Conservation (phyloP, 345 rosid species). For the Corymbia maculata region DNA sequence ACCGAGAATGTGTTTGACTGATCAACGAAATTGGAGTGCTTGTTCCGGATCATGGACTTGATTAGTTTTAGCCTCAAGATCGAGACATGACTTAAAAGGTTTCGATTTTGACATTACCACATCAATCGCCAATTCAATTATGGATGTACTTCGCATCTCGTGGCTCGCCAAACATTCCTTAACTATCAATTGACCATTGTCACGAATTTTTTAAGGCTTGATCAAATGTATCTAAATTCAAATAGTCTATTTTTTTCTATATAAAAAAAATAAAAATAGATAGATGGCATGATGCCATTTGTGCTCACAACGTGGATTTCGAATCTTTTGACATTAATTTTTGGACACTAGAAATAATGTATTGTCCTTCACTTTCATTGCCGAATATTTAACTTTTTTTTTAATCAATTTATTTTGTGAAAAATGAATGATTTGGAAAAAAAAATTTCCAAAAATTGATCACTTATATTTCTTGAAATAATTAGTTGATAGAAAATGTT, state of each 20-base stretch:
- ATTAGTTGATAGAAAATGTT: too few species aligned
- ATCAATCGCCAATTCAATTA: not conserved
- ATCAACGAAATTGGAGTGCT: not conserved
- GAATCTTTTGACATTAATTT: not conserved
- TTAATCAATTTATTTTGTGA: too few species aligned
- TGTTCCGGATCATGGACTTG: not conserved
- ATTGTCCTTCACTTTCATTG: not conserved
- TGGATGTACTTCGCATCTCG: not conserved
- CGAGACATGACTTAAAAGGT: not conserved
- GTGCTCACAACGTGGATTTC: not conserved
- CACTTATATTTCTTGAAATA: not conserved
- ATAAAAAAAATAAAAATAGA: too few species aligned
- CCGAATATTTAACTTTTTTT: too few species aligned
- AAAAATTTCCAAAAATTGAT: too few species aligned
- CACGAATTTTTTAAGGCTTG: fast-evolving
- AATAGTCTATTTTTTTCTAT: too few species aligned
- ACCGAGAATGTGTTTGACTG: not conserved
- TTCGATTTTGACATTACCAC: not conserved
- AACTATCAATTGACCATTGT: not conserved
- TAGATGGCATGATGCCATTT: too few species aligned
- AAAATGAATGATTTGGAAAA: too few species aligned
- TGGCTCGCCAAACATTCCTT: not conserved
- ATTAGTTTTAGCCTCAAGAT: not conserved
- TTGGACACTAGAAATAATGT: not conserved
- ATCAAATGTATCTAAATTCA: too few species aligned